These are phyloP conservation scores for Cercospora sojina DNA, from an alignment of 2,329 filamentous ascomycete species.

Conservation along the genomic window DNA sequence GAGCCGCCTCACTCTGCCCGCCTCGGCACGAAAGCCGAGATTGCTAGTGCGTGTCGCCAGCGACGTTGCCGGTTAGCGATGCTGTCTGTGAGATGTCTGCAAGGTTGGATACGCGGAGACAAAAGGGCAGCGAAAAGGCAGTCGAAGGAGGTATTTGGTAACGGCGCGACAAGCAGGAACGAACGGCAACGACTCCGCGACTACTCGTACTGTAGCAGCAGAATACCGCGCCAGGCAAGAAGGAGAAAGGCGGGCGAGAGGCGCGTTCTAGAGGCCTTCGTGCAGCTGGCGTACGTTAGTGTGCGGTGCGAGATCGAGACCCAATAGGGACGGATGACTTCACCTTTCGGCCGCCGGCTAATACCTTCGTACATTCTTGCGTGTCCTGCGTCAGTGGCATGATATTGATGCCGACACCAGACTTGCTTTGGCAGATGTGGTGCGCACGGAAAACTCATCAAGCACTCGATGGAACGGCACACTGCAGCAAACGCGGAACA, in stretches of 20 bases:
- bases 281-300: neutral
- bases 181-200: neutral
- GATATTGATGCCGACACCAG: neutral
- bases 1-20: neutral
- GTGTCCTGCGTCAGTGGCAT: neutral
- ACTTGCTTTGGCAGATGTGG: neutral
- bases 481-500: conserved; percentile 1
- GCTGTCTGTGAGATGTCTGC: neutral
- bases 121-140: neutral
- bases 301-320: neutral
- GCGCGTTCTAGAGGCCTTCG: neutral
- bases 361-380: neutral
- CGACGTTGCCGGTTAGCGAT: neutral
- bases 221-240: neutral
- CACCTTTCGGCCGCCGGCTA: neutral
- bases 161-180: neutral
- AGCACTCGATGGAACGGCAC: neutral
- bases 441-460: neutral
- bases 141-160: neutral
- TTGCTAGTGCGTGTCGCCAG: neutral
- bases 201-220: neutral
- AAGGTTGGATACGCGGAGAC: neutral
- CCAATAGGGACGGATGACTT: conserved; percentile 1
- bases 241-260: conserved; percentile 1
- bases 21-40: neutral